A percentile compares a stretch with the other conserved stretches of the same genome.
These are phyloP conservation scores for Anisodus tanguticus DNA, from an alignment of 257 asterid genomes.

Conservation along the genomic window DNA sequence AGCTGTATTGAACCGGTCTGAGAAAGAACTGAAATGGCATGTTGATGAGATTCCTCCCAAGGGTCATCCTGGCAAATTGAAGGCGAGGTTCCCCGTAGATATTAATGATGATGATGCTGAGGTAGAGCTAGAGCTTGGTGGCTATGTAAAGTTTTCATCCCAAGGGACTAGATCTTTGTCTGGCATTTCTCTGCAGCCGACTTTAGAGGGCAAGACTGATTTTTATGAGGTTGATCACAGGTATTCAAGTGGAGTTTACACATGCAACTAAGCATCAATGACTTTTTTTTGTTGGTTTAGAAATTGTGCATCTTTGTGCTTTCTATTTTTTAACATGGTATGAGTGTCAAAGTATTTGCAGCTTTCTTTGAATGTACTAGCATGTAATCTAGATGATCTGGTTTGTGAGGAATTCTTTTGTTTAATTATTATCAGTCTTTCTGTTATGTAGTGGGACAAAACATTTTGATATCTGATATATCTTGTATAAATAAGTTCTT, in stretches of 20 bases:
- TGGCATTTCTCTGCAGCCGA: conserved; percentile 80
- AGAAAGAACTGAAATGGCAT: conserved; percentile 89
- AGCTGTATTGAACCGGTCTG: conserved; percentile 87
- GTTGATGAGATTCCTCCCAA: conserved; percentile 80
- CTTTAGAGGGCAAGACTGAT: conserved; percentile 81
- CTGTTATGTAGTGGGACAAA: not conserved
- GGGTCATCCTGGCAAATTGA: conserved; percentile 82
- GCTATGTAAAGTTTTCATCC: conserved; percentile 73
- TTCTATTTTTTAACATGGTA: not conserved
- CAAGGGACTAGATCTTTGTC: conserved; percentile 72
- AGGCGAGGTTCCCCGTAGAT: conserved; percentile 89
- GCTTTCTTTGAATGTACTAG: conserved; percentile 29
- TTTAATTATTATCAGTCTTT: not conserved
- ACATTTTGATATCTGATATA: conserved; percentile 13
- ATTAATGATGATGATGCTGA: conserved; percentile 77
- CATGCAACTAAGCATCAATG: conserved; percentile 59
- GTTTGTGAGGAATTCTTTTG: conserved; percentile 16
- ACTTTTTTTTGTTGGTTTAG: not conserved
- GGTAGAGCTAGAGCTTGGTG: conserved; percentile 71
- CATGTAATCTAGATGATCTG: conserved; percentile 13
- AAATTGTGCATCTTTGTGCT: conserved; percentile 23
- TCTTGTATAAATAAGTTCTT: not conserved
- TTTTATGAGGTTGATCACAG: conserved; percentile 90
- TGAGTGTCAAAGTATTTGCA: conserved; percentile 27
- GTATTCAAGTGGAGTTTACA: conserved; percentile 73